Conservation (phyloP, 768 basidiomycete genomes). For the Mycena galericulata region DNA sequence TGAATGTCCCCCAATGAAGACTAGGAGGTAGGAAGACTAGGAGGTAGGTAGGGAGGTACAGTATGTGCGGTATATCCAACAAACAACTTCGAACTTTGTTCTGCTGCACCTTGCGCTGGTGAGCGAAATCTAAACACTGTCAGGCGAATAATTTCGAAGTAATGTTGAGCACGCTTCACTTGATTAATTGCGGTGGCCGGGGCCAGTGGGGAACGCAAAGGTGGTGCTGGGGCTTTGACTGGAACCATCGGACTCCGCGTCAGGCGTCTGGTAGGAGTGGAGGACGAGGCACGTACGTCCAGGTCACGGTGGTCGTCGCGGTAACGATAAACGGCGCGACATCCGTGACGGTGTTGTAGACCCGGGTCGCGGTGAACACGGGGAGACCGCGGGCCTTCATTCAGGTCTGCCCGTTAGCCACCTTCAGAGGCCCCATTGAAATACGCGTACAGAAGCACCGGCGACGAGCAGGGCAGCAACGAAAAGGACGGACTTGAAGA, state of each 20-base stretch:
- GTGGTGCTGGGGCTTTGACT: slow-evolving; percentile 19
- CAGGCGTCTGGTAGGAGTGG: background rate
- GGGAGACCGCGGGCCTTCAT: background rate
- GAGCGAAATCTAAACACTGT: background rate
- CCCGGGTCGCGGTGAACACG: slow-evolving; percentile 21
- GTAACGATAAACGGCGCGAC: slow-evolving; percentile 12
- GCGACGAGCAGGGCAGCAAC: background rate
- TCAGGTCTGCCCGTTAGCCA: background rate
- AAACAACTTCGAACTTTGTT: too few species aligned
- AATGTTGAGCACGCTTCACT: background rate
- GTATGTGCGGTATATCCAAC: too few species aligned
- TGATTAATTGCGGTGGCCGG: background rate
- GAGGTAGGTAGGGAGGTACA: too few species aligned
- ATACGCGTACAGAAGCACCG: background rate
- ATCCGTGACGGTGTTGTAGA: slow-evolving; percentile 10
- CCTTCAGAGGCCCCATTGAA: too few species aligned
- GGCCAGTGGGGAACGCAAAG: slow-evolving; percentile 4
- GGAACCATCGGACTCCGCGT: background rate
- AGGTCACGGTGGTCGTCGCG: background rate
- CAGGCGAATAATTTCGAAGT: background rate
- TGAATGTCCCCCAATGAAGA: too few species aligned
- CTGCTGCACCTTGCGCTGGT: too few species aligned
- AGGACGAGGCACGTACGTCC: background rate
- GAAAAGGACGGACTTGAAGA: slow-evolving; percentile 10
- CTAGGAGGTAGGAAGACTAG: too few species aligned